These are phyloP conservation scores for Cryphonectria japonica DNA, from an alignment of 2,329 filamentous ascomycete species.

Conservation along the genomic window DNA sequence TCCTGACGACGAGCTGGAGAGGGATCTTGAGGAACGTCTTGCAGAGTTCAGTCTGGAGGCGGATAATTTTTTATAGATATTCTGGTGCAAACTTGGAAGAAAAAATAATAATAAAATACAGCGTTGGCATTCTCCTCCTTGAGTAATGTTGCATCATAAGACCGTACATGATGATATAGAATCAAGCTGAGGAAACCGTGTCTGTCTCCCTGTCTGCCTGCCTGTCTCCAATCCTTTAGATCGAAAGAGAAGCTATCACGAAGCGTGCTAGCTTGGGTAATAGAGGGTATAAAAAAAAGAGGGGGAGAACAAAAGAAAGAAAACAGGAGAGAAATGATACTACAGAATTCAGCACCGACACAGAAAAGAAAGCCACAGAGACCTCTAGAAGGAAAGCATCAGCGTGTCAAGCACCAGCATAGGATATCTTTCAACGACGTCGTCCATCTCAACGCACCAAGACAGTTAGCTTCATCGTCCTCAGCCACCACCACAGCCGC, in stretches of 20 bases:
- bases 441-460: background rate
- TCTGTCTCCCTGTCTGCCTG: background rate
- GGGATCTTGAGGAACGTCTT: constrained; percentile 17
- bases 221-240: background rate
- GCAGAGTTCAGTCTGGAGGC: constrained; percentile 9
- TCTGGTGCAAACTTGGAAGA: background rate
- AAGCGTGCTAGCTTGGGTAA: background rate
- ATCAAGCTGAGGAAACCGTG: background rate
- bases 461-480: background rate
- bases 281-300: background rate
- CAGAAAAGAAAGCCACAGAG: background rate
- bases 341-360: background rate
- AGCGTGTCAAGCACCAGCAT: background rate
- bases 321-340: background rate
- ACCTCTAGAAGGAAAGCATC: background rate
- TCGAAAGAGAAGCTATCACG: background rate
- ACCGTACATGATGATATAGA: too few species aligned
- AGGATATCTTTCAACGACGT: background rate
- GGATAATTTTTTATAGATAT: constrained; percentile 1
- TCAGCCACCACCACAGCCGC: background rate
- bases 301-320: background rate
- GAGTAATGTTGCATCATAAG: too few species aligned
- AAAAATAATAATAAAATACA: background rate
- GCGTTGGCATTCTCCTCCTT: background rate
- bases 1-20: constrained; percentile 13